Conservation (phyloP, 441 rosid genomes). For the Omphalea diandra region DNA sequence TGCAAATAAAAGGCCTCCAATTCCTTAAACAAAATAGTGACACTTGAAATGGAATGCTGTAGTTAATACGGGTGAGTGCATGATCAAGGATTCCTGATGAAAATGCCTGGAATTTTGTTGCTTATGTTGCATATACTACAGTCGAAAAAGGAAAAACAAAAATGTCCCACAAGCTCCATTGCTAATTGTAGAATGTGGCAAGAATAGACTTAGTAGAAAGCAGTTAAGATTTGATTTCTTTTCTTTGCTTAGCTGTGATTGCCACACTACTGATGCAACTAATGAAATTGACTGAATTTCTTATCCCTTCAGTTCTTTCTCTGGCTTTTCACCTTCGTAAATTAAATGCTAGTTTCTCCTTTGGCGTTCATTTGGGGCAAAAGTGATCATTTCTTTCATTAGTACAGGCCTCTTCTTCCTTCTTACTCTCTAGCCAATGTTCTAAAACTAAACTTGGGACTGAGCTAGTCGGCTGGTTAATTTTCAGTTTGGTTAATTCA, state of each 20-base stretch:
- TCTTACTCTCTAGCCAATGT: no score
- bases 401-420: no score
- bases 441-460: no score
- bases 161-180: background rate
- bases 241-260: background rate
- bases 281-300: no score
- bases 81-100: background rate
- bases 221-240: background rate
- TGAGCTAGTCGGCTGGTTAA: no score
- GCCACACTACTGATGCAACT: background rate
- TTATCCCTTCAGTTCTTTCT: no score
- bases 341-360: no score
- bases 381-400: no score
- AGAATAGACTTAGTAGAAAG: no score
- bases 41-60: slow-evolving; percentile 24
- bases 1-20: slow-evolving; percentile 93
- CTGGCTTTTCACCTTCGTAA: no score
- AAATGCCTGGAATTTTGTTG: slow-evolving; percentile 13
- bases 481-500: no score
- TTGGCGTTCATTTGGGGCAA: no score
- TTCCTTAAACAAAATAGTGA: slow-evolving; percentile 79
- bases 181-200: slow-evolving; percentile 1
- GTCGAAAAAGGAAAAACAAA: background rate
- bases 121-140: background rate
- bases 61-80: background rate